These are phyloP conservation scores for Mucor irregularis DNA, from an alignment of 371 early-diverging fungal genomes.

Conservation along the genomic window DNA sequence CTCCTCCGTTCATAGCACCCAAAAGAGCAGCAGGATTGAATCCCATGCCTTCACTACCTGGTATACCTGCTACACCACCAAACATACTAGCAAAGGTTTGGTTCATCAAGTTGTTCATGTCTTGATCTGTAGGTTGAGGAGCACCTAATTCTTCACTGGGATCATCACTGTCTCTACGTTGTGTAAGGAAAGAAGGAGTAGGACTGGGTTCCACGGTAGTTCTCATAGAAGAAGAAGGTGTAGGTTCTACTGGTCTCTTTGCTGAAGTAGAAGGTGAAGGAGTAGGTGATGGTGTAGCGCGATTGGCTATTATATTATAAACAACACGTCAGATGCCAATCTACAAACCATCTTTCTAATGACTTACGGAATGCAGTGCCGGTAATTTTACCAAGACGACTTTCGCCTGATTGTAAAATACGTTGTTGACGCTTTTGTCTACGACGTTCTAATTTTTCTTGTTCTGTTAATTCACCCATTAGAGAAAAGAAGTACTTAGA, in stretches of 20 bases:
- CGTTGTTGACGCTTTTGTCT: conserved; percentile 63
- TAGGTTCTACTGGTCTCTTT: background rate
- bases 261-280: conserved; percentile 37
- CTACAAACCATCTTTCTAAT: too few species aligned
- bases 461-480: conserved; percentile 49
- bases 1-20: background rate
- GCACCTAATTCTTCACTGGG: conserved; percentile 49
- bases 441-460: conserved; percentile 59
- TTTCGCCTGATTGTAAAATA: conserved; percentile 59
- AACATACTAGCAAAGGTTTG: conserved; percentile 16
- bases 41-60: conserved; percentile 4
- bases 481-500: background rate
- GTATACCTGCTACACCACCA: conserved; percentile 17
- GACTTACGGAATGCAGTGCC: conserved; percentile 54
- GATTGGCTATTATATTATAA: conserved; percentile 27
- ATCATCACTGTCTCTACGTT: conserved; percentile 36
- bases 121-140: conserved; percentile 22
- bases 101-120: conserved; percentile 7
- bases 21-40: conserved; percentile 15
- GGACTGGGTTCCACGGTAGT: too few species aligned
- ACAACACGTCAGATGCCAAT: too few species aligned
- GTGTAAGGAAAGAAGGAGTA: background rate
- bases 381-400: conserved; percentile 61
- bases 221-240: background rate
- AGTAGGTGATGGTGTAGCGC: conserved; percentile 30